Base-by-base conservation (phyloP, 768 basidiomycete genomes). In the Amyloporia xantha region DNA sequence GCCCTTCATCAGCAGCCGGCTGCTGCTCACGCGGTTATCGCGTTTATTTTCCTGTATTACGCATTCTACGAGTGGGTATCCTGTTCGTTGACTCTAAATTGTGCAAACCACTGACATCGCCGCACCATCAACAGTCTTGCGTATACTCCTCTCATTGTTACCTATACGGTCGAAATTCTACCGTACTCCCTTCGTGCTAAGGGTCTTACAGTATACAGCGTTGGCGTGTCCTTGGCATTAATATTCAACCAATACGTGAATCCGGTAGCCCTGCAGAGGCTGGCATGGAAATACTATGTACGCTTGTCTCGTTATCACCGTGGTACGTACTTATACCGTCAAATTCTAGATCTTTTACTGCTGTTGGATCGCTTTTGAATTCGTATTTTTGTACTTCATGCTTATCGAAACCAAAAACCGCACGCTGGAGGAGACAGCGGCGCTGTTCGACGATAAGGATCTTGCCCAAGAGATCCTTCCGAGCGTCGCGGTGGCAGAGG, bases 101-200 rank as follows among this genome's bases (percentile, higher is more conserved):
- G n/a, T n/a, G n/a, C n/a, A n/a, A n/a, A n/a, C n/a, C n/a, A n/a
- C n/a, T n/a, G n/a, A n/a, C n/a, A 11, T 37, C 52, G 19, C 44
- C 24, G 21, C 19, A 1, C 4, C 30, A 3, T 33, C 40, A 12
- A 41, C 33, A 50, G 51, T 39, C 74, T 78, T 55, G 56, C 56
- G 7, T 58, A 48, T 49, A 55, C 57, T 38, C 57, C 54, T 19
- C 44, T 58, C 36, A 58, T 58, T 35, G 47, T 58, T 17, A 47
- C 46, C 12, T 82, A 79, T 61, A 73, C 71, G 15, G 65, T 75
- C 49, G 77, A 78, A 56, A 76, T 77, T 54, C 58, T 77, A 51
- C 75, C 75, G 20, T 73, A 65, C 59, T 53, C 65, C 19, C 67
- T 76, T 46, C 71, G 76, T 42, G 74, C 74, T 45, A 75, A 75